Evolutionary conservation across 371 early-diverging fungal species (phyloP).

Genomic region (Dichotomocladium elegans): DNA sequence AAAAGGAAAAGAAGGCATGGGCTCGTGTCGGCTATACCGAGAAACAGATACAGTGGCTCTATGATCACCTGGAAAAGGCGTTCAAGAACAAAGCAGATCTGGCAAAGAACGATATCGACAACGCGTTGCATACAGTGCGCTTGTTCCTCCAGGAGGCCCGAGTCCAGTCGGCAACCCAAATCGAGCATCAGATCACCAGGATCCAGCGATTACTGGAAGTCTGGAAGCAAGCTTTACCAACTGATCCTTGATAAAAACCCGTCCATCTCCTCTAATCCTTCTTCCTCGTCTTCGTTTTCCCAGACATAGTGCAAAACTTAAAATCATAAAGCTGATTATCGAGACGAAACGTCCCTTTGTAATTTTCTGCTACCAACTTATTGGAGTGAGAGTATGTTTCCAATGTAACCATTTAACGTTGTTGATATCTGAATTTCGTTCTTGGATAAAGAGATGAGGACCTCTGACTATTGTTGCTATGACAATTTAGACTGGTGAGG

Average conservation of each 20-base stretch:
- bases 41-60: conserved; percentile 38
- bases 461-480: no score
- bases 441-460: no score
- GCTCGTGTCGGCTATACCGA: conserved; percentile 40
- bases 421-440: no score
- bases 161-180: conserved; percentile 30
- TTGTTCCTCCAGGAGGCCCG: conserved; percentile 28
- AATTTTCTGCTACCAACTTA: no score
- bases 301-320: no score
- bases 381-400: no score
- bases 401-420: no score
- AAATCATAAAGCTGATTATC: no score
- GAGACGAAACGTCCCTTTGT: no score
- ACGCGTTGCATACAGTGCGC: conserved; percentile 21
- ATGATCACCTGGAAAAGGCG: conserved; percentile 27
- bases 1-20: conserved; percentile 30
- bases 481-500: no score
- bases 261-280: no score
- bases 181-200: conserved; percentile 35
- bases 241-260: not conserved
- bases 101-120: conserved; percentile 26
- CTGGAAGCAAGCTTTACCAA: conserved; percentile 22
- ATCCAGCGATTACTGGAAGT: conserved; percentile 27
- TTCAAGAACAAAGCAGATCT: conserved; percentile 23
- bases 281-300: no score